phyloP scores from a whole-genome alignment of 169 alveolate genomes.

The Plasmodium inui region DNA sequence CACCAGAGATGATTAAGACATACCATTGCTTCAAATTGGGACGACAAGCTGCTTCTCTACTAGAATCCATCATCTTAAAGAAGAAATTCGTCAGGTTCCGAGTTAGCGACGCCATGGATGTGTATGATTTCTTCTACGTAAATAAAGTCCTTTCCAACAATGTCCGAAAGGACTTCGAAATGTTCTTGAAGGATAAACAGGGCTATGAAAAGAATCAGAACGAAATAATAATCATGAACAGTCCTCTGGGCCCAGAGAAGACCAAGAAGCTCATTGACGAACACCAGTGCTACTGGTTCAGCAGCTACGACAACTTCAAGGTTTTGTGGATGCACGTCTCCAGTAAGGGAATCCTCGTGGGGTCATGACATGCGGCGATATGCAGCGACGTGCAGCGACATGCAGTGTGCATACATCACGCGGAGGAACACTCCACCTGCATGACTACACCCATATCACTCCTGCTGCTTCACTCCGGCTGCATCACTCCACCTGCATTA shows the following conservation, averaged over 20 bases:
- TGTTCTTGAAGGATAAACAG: conserved; percentile 13
- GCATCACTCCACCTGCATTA: not conserved
- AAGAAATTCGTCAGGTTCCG: conserved; percentile 43
- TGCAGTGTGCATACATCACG: too few species aligned
- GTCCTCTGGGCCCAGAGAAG: conserved; percentile 8
- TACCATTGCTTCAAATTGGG: conserved; percentile 54
- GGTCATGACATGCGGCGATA: too few species aligned
- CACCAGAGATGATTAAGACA: conserved; percentile 64
- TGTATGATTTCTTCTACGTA: conserved; percentile 46
- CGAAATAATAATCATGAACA: not conserved
- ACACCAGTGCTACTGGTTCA: conserved; percentile 55
- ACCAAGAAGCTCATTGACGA: conserved; percentile 15
- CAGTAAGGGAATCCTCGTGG: conserved; percentile 27
- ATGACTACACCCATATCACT: too few species aligned
- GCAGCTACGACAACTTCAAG: conserved; percentile 34
- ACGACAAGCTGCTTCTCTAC: conserved; percentile 41
- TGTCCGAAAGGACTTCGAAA: not conserved
- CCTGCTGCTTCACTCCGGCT: too few species aligned
- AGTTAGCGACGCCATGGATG: conserved; percentile 58
- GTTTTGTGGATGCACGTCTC: conserved; percentile 63
- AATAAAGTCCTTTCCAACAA: conserved; percentile 10
- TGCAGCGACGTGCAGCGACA: too few species aligned
- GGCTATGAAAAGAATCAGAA: conserved; percentile 3
- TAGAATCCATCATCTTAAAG: conserved; percentile 53
- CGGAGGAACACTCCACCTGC: too few species aligned